Base-by-base conservation (phyloP, 306 rosid genomes). In the Spatholobus suberectus region DNA sequence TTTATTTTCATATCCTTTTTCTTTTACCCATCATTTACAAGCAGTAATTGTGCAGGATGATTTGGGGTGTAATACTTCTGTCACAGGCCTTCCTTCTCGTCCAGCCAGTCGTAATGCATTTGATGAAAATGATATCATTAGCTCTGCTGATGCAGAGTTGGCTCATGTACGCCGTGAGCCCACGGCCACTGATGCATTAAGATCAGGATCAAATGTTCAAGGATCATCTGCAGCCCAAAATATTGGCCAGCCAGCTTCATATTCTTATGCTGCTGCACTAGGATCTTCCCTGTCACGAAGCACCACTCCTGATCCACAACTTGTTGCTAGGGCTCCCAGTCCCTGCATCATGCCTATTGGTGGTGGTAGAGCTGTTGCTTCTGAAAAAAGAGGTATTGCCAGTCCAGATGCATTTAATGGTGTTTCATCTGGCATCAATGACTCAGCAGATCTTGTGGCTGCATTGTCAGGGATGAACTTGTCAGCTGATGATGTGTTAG, bases 281-380 rank as follows among this genome's bases (percentile, higher is more conserved):
- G 99, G 99, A 9, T 82, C 95, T 78, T 89, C 99, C 69, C 70
- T 94, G 87, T 96, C 99, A 55, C 81, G 98, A 88, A 92, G 99
- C 87, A 90, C 89, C 55, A 96, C 99, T 67, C 99, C 99, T 38
- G 99, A 96, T 85, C 94, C 97, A 4, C 99, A 94, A 70, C 72
- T 83, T 75, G 87, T 92, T 81, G 90, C 95, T 65, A 91, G 99
- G 87, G 96, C 97, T 78, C 95, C 99, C 38, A 94, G 99, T 87
- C 99, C 99, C 55, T 96, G 97, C 58, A 90, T 82, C 79, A 89
- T 96, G 29, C 97, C 99, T 57, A 94, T 96, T 76, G 99, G 99
- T 55, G 94, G 92, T 6, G 98, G 98, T 15, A 89, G 99, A 88
- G 86, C 38, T 67, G 69, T 73, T 75, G 76, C 91, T 59, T 66